Conservation (phyloP, 2,329 filamentous ascomycete genomes). For the Cladosporium sp. region DNA sequence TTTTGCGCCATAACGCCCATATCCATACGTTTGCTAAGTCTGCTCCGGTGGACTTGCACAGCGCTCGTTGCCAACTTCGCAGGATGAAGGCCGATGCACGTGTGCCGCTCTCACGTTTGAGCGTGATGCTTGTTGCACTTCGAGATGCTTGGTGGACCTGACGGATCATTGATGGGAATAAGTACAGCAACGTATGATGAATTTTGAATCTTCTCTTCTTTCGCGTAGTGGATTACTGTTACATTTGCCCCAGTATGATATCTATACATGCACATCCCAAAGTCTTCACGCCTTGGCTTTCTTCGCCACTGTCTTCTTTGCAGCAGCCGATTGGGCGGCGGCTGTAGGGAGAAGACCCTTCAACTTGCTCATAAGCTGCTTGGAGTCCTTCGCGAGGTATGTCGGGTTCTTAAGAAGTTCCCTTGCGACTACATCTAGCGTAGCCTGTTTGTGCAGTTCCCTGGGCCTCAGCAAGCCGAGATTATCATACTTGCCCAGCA, state of each 20-base stretch:
- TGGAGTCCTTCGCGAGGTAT: slow-evolving; percentile 31
- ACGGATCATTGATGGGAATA: slow-evolving; percentile 8
- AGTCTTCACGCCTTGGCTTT: background rate
- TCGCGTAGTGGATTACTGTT: slow-evolving; percentile 2
- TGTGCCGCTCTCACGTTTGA: background rate
- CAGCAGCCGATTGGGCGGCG: background rate
- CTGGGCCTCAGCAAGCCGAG: slow-evolving; percentile 21
- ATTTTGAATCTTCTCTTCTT: slow-evolving; percentile 11
- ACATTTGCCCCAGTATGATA: slow-evolving; percentile 5
- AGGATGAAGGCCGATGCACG: background rate
- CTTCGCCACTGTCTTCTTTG: background rate
- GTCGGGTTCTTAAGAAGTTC: slow-evolving; percentile 28
- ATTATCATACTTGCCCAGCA: slow-evolving; percentile 29
- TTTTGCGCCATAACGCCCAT: background rate
- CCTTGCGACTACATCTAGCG: slow-evolving; percentile 27
- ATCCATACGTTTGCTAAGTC: background rate
- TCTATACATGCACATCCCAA: background rate
- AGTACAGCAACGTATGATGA: slow-evolving; percentile 19
- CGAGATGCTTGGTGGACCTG: background rate
- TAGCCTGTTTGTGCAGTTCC: slow-evolving; percentile 23
- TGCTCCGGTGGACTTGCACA: background rate
- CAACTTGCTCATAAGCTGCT: slow-evolving; percentile 37
- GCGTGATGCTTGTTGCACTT: background rate
- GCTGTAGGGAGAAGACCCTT: slow-evolving; percentile 24
- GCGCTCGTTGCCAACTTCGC: background rate